A percentile compares a stretch with the other conserved stretches of the same genome.
Conservation (phyloP, 1,284 basidiomycete genomes). For the Golubevia sp. region DNA sequence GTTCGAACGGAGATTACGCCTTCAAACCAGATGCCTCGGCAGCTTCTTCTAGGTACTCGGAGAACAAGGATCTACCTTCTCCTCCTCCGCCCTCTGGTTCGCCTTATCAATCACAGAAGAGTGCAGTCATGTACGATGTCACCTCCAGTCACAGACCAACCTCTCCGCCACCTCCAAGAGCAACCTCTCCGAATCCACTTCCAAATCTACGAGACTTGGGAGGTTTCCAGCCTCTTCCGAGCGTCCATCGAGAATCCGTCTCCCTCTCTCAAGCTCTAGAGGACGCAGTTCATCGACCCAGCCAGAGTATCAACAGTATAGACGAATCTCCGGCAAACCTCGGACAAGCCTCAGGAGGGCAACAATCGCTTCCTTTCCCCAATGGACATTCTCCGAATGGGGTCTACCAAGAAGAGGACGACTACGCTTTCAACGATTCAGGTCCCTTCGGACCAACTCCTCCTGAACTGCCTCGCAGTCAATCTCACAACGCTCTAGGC, state of each 20-base stretch:
- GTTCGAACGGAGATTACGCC: neutral
- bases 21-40: neutral
- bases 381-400: neutral
- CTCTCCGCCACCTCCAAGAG: slow-evolving; percentile 31
- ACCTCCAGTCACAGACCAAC: slow-evolving; percentile 47
- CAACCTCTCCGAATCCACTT: slow-evolving; percentile 22
- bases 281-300: slow-evolving; percentile 10
- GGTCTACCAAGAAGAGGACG: neutral
- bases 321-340: too few relatives aligned
- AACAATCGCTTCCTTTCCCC: neutral
- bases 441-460: neutral
- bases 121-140: slow-evolving; percentile 51
- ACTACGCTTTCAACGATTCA: neutral
- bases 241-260: slow-evolving; percentile 16
- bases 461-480: slow-evolving; percentile 1
- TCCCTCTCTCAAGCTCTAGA: slow-evolving; percentile 31
- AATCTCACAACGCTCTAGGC: slow-evolving; percentile 4
- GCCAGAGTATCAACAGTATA: neutral
- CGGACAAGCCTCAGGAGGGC: too few relatives aligned
- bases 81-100: neutral
- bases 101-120: slow-evolving; percentile 9
- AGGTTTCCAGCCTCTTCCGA: slow-evolving; percentile 6
- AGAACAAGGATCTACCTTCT: neutral
- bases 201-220: slow-evolving; percentile 35
- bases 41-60: neutral